A percentile compares a stretch with the other conserved stretches of the same genome.
Evolutionary conservation across 1,139 yeast species (phyloP).

Genomic region (Saccharomyces hybrid): DNA sequence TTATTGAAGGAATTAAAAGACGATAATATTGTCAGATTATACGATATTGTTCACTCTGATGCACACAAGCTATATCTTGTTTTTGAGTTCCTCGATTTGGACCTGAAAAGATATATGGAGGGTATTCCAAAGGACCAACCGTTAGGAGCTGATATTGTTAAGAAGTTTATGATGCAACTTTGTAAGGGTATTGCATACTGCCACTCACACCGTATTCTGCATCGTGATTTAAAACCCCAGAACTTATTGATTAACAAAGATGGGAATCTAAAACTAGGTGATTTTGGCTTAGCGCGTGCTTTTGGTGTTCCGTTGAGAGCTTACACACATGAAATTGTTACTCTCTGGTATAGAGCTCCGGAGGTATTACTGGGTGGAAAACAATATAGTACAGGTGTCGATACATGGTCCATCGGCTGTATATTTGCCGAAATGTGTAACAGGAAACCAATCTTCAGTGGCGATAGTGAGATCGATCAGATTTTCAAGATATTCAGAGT

Average conservation of each 20-base stretch:
- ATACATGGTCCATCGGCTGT: slow-evolving; percentile 98
- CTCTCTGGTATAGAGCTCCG: slow-evolving; percentile 97
- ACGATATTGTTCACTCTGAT: slow-evolving; percentile 95
- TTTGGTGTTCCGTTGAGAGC: slow-evolving; percentile 96
- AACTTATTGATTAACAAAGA: slow-evolving; percentile 88
- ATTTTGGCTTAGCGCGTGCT: slow-evolving; percentile 94
- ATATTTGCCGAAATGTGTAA: slow-evolving; percentile 98
- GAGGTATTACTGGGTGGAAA: slow-evolving; percentile 93
- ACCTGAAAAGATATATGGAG: slow-evolving; percentile 95
- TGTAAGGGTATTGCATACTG: slow-evolving; percentile 91
- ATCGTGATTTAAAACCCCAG: slow-evolving; percentile 94
- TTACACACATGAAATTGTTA: slow-evolving; percentile 94
- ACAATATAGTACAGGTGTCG: slow-evolving; percentile 96
- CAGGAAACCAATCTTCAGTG: slow-evolving; percentile 91
- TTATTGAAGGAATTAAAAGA: slow-evolving; percentile 86
- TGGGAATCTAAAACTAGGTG: slow-evolving; percentile 92
- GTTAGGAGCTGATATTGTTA: slow-evolving; percentile 82
- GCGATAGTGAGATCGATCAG: slow-evolving; percentile 96
- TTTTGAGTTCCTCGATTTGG: slow-evolving; percentile 88
- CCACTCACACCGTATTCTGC: slow-evolving; percentile 90
- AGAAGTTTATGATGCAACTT: slow-evolving; percentile 86
- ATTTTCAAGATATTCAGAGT: slow-evolving; percentile 89
- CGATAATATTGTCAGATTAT: slow-evolving; percentile 82
- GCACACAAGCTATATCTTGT: slow-evolving; percentile 89
- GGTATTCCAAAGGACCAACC: slow-evolving; percentile 88